These are phyloP conservation scores for Geotrichum restrictum DNA, from an alignment of 1,139 yeast species.

Conservation along the genomic window DNA sequence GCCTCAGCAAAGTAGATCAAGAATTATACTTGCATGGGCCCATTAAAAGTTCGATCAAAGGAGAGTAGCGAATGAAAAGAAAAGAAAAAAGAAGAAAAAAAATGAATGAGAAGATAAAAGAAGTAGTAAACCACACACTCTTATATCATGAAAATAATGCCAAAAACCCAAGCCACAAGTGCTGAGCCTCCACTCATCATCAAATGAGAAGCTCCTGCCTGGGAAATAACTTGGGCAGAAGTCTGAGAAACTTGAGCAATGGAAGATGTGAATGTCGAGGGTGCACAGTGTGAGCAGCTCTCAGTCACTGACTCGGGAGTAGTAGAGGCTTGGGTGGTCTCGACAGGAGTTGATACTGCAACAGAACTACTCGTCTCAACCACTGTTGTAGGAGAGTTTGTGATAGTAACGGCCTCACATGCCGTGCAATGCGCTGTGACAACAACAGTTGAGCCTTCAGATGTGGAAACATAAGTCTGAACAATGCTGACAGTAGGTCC, in stretches of 20 bases:
- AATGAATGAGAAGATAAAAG: neutral
- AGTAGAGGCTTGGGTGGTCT: neutral
- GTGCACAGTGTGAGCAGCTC: neutral
- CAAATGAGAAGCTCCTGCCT: neutral
- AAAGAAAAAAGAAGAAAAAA: neutral
- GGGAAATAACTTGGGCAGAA: neutral
- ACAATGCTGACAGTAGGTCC: slow-evolving; percentile 7
- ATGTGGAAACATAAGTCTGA: neutral
- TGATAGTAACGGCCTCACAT: slow-evolving; percentile 5
- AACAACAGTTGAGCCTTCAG: neutral
- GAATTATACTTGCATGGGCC: too few relatives aligned
- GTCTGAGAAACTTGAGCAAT: neutral
- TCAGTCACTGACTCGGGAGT: neutral
- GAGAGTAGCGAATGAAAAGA: neutral
- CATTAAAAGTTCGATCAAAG: too few relatives aligned
- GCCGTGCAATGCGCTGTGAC: slow-evolving; percentile 3
- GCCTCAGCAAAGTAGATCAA: too few relatives aligned
- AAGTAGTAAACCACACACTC: too few relatives aligned
- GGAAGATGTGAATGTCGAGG: neutral
- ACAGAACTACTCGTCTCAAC: neutral
- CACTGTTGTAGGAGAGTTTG: neutral
- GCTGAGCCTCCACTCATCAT: neutral
- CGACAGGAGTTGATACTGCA: neutral
- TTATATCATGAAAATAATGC: slow-evolving; percentile 6
- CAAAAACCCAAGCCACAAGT: slow-evolving; percentile 12